phyloP scores from a whole-genome alignment of 768 basidiomycete genomes.

The Suillus discolor region DNA sequence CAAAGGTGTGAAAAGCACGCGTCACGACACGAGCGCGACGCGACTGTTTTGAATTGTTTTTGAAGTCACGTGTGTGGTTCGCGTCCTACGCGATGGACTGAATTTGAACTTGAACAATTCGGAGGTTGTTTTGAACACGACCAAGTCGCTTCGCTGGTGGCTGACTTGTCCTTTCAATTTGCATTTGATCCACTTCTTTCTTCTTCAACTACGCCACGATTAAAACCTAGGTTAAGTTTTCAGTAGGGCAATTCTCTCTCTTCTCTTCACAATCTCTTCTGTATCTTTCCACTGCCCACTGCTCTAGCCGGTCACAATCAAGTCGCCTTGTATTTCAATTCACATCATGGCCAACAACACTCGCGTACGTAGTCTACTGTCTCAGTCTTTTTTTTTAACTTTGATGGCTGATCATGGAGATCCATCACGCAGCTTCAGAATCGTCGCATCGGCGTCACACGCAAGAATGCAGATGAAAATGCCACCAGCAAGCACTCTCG shows the following conservation, averaged over 20 bases:
- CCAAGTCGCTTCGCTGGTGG: conserved; percentile 29
- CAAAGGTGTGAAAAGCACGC: conserved; percentile 8
- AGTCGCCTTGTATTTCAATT: conserved; percentile 28
- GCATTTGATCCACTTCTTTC: conserved; percentile 18
- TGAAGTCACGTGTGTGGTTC: conserved; percentile 41
- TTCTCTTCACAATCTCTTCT: conserved; percentile 34
- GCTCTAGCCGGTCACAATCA: conserved; percentile 17
- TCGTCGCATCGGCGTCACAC: conserved; percentile 67
- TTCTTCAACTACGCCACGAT: conserved; percentile 26
- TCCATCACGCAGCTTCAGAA: conserved; percentile 55
- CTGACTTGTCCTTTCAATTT: conserved; percentile 32
- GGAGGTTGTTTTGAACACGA: conserved; percentile 25
- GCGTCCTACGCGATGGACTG: conserved; percentile 37
- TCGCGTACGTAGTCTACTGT: conserved; percentile 46
- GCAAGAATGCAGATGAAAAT: conserved; percentile 80
- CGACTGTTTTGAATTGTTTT: conserved; percentile 39
- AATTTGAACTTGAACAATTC: conserved; percentile 19
- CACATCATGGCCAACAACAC: conserved; percentile 58
- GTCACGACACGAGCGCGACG: conserved; percentile 30
- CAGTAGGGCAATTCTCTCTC: conserved; percentile 31
- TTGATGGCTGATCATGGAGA: conserved; percentile 11
- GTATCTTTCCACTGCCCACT: conserved; percentile 19
- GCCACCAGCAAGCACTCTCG: conserved; percentile 68
- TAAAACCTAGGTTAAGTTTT: conserved; percentile 23
- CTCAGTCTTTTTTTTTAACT: conserved; percentile 16